phyloP scores from a whole-genome alignment of 2,329 filamentous ascomycete species.

The Pseudofabraea citricarpa region DNA sequence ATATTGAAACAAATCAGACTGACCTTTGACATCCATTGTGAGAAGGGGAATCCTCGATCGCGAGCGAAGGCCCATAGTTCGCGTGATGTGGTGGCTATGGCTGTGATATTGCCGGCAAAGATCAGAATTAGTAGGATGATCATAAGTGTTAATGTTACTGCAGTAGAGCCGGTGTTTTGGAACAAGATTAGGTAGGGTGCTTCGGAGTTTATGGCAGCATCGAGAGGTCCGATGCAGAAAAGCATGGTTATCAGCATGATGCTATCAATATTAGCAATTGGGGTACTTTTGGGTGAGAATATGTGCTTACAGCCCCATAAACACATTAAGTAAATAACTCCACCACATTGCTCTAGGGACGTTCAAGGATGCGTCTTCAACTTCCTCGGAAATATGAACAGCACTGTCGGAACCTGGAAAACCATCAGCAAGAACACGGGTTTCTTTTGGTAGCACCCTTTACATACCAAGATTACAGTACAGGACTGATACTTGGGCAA shows the following conservation, averaged over 20 bases:
- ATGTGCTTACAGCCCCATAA: conserved; percentile 32
- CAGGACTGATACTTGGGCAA: conserved; percentile 28
- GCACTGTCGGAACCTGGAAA: conserved; percentile 15
- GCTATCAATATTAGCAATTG: not conserved
- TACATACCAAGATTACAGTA: conserved; percentile 24
- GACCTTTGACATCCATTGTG: conserved; percentile 34
- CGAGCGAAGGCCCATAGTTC: conserved; percentile 39
- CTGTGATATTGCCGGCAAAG: conserved; percentile 33
- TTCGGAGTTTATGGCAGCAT: conserved; percentile 41
- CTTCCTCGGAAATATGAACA: conserved; percentile 43
- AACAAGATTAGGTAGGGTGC: conserved; percentile 30
- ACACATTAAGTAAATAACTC: conserved; percentile 41
- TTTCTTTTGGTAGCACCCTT: too few relatives aligned
- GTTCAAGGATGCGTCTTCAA: conserved; percentile 39
- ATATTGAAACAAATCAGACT: not conserved
- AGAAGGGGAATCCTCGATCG: conserved; percentile 38
- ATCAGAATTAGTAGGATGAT: conserved; percentile 36
- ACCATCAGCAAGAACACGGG: too few relatives aligned
- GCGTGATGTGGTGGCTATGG: conserved; percentile 30
- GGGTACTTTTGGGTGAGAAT: not conserved
- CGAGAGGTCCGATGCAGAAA: conserved; percentile 28
- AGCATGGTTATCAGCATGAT: conserved; percentile 29
- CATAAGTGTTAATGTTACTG: conserved; percentile 41
- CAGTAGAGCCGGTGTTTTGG: conserved; percentile 36
- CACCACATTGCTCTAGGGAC: conserved; percentile 44